Base-by-base conservation (phyloP, 2,329 filamentous ascomycete genomes). In the Paramyrothecium sp. region DNA sequence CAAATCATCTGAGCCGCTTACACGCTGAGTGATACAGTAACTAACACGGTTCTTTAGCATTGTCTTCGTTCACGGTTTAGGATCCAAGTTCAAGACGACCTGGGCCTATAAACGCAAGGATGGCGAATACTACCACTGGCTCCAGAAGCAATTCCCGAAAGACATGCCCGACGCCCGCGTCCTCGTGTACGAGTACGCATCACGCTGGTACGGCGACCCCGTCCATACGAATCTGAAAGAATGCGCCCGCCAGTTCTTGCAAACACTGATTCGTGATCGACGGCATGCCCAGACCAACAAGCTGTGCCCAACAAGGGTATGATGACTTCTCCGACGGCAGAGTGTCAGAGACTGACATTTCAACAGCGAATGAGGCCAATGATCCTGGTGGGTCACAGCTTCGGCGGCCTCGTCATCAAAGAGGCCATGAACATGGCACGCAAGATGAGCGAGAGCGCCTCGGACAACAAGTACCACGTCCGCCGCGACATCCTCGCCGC, bases 91-190 rank as follows among this genome's bases (percentile, higher is more conserved):
- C 30, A 17, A n/a, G 26, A 38, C 51, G 26, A 53, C 51, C 12
- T 53, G 51, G 51, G 33, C 51, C 3, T 21, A 53, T 19, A 53
- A 53, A 17, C 26, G 51, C 26, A 53, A 53, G 20, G 51, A 53
- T 22, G 51, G 51, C 33, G 26, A n/a, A 20, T n/a, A 33, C 20
- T 53, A 53, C 51, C 16, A 53, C 33, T 53, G 51, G 51, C 20
- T 53, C 3, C 17, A 30, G 33, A 30, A 53, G n/a, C 51, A 53
- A 20, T 41, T 53, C 51, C 51, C 51, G 17, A 53, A 53, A 41
- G 51, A 53, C 51, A 53, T 53, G 51, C 51, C 51, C 17, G 51
- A 53, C 30, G 51, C 51, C 7, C 51, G 51, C n/a, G 51, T 53
- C n/a, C 51, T 53, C 13, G 33, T 53, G 8, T 53, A 53, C 20